Evolutionary conservation across 23 red algal species (phyloP).

Genomic region (Agarophyton chilense): DNA sequence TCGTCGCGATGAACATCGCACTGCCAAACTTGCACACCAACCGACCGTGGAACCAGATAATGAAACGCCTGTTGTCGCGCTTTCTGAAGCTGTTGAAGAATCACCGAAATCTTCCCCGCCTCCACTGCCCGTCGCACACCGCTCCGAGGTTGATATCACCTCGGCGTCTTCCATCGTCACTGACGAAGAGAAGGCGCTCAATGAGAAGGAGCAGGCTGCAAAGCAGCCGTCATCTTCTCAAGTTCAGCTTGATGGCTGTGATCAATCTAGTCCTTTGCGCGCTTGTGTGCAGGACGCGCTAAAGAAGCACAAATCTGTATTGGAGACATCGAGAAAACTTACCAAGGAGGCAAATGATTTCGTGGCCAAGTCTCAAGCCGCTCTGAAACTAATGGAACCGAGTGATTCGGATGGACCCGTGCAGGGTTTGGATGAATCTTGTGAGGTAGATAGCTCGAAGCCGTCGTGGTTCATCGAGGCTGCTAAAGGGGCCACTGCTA

Average conservation of each 20-base stretch:
- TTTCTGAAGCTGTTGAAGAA: not conserved
- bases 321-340: conserved; percentile 17
- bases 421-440: not conserved
- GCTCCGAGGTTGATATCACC: not conserved
- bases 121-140: not conserved
- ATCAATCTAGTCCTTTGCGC: not conserved
- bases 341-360: conserved; percentile 27
- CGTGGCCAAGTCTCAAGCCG: conserved; percentile 7
- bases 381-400: not conserved
- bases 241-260: not conserved
- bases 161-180: not conserved
- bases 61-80: not conserved
- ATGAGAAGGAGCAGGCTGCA: not conserved
- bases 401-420: conserved; percentile 33
- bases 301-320: conserved; percentile 10
- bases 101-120: not conserved
- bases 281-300: conserved; percentile 14
- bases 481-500: not conserved
- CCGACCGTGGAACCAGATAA: too few species aligned
- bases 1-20: not conserved
- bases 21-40: too few species aligned
- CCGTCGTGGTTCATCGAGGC: conserved; percentile 48
- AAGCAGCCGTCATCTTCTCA: not conserved
- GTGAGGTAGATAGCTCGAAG: not conserved
- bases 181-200: conserved; percentile 16